A percentile compares a stretch with the other conserved stretches of the same genome.
These are phyloP conservation scores for Scytalidium sp. DNA, from an alignment of 2,329 filamentous ascomycete genomes.

Conservation along the genomic window DNA sequence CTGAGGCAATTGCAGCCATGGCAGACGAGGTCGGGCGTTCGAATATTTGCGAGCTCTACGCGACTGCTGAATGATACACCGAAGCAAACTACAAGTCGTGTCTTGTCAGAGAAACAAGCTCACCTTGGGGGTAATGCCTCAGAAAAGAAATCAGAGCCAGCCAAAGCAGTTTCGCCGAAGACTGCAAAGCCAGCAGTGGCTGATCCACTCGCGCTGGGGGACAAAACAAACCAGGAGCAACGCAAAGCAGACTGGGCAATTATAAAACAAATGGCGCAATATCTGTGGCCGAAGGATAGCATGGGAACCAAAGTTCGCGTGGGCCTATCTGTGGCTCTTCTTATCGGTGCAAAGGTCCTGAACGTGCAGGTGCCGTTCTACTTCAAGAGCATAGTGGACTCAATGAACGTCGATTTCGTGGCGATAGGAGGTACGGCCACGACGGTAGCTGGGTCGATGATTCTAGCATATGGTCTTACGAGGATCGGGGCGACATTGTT, in stretches of 20 bases:
- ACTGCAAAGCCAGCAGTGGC: conserved; percentile 22
- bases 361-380: conserved; percentile 99
- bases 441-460: conserved; percentile 87
- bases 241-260: conserved; percentile 97
- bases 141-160: conserved; percentile 19
- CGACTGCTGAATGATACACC: conserved; percentile 17
- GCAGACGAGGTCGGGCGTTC: conserved; percentile 11
- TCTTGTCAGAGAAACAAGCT: conserved; percentile 16
- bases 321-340: conserved; percentile 74
- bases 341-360: conserved; percentile 88
- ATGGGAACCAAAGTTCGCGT: conserved; percentile 81
- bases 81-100: conserved; percentile 14
- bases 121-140: conserved; percentile 17
- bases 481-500: conserved; percentile 87
- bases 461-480: conserved; percentile 86
- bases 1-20: conserved; percentile 18
- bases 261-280: conserved; percentile 94
- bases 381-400: conserved; percentile 96
- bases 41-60: conserved; percentile 26
- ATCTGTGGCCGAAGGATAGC: conserved; percentile 93
- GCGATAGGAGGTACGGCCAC: conserved; percentile 83
- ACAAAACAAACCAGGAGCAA: conserved; percentile 78
- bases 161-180: conserved; percentile 15
- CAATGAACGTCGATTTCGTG: conserved; percentile 95
- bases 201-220: conserved; percentile 61